Conservation (phyloP, 2,329 filamentous ascomycete species). For the Colletotrichum horii region DNA sequence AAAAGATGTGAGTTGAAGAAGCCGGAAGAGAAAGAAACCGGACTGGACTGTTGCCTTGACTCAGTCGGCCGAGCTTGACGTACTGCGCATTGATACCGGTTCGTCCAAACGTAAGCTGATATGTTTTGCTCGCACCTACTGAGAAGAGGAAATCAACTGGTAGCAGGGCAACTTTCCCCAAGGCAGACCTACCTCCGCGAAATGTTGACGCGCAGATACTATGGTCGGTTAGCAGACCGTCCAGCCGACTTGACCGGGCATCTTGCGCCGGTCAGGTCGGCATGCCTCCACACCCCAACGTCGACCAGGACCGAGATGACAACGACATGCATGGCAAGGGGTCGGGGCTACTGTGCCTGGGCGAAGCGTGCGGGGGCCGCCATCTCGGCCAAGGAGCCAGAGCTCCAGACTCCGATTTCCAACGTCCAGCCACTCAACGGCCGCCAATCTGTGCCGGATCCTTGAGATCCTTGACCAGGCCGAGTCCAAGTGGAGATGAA, state of each 20-base stretch:
- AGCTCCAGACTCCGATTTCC: neutral
- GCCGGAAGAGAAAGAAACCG: neutral
- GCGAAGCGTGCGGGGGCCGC: neutral
- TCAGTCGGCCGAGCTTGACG: neutral
- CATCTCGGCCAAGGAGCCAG: constrained; percentile 7
- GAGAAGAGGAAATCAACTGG: neutral
- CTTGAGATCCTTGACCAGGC: constrained; percentile 5
- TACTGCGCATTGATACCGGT: neutral
- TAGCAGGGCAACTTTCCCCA: neutral
- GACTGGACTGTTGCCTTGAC: neutral
- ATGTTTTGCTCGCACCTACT: neutral
- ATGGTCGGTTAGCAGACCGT: neutral
- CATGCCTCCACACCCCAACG: neutral
- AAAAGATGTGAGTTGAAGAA: neutral
- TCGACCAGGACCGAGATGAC: neutral
- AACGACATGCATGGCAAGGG: neutral
- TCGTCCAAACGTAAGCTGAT: neutral
- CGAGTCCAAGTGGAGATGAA: constrained; percentile 8
- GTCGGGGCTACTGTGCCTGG: neutral
- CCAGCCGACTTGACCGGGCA: neutral
- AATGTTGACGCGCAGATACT: neutral
- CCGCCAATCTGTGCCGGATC: neutral
- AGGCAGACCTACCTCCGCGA: neutral
- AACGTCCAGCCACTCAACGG: constrained; percentile 11
- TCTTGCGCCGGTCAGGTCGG: neutral